phyloP scores from a whole-genome alignment of 176 grass and related monocot species.

The Avena eriantha region DNA sequence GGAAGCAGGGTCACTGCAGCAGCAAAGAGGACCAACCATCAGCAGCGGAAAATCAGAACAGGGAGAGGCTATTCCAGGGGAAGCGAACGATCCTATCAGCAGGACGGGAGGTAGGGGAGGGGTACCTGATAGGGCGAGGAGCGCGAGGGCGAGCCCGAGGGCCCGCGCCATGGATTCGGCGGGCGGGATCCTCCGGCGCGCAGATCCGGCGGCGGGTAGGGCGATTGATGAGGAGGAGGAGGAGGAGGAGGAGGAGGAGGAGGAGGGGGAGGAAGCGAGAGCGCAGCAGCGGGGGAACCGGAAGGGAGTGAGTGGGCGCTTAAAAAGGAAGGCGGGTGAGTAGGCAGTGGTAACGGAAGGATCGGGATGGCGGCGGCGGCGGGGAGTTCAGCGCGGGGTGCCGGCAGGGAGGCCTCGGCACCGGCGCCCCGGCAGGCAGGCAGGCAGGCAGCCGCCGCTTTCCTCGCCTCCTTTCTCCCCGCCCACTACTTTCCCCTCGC shows the following conservation, averaged over 20 bases:
- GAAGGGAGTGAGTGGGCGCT: background rate
- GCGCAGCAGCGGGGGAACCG: background rate
- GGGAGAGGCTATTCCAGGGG: background rate
- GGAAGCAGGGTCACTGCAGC: conserved; percentile 43
- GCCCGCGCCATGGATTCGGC: conserved; percentile 49
- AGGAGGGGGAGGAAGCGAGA: background rate
- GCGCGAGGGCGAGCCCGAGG: conserved; percentile 3
- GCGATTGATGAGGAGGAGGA: background rate
- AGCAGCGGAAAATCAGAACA: background rate
- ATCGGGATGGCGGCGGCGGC: conserved; percentile 16
- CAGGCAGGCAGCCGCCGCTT: conserved; percentile 43
- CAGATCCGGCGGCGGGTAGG: conserved; percentile 21
- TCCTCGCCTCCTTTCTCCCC: background rate
- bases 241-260: background rate
- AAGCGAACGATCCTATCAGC: background rate
- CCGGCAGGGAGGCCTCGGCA: conserved; percentile 40
- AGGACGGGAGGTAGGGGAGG: background rate
- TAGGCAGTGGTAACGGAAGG: background rate
- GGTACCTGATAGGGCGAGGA: conserved; percentile 46
- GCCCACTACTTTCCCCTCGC: background rate
- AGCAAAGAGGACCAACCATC: background rate
- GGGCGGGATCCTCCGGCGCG: background rate
- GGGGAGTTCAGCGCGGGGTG: conserved; percentile 20
- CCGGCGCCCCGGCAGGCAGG: conserved; percentile 39
- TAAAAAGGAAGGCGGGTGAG: background rate